Evolutionary conservation across 2,329 filamentous ascomycete genomes (phyloP).

Genomic region (Paraphoma chrysanthemicola): DNA sequence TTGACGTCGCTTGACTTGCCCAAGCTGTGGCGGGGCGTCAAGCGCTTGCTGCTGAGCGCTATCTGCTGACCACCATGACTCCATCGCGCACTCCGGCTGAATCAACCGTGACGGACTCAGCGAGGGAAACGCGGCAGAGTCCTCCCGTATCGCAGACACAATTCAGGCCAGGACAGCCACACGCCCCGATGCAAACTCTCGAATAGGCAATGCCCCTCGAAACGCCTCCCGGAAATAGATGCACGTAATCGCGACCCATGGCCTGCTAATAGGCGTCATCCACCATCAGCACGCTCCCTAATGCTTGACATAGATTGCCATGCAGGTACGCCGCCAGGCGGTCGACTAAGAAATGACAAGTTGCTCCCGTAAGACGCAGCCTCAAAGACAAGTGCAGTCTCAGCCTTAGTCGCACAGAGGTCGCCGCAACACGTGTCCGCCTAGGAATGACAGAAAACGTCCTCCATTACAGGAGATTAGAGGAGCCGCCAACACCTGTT

Average conservation of each 20-base stretch:
- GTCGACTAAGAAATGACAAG: constrained; percentile 3
- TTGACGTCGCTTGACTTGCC: background rate
- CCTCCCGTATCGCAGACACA: background rate
- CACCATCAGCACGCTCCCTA: constrained; percentile 3
- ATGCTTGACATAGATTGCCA: constrained; percentile 2
- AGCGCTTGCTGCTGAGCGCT: background rate
- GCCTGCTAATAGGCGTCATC: background rate
- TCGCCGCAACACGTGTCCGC: constrained; percentile 9
- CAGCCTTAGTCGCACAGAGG: background rate
- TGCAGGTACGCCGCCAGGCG: constrained; percentile 28
- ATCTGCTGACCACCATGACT: constrained; percentile 3
- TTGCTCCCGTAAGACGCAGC: constrained; percentile 8
- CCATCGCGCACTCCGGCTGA: background rate
- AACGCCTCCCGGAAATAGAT: constrained; percentile 3
- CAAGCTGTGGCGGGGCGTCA: background rate
- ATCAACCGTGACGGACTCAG: background rate
- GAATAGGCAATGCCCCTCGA: constrained; percentile 2
- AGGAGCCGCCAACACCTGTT: constrained; percentile 3
- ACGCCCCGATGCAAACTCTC: background rate
- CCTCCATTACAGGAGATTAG: constrained; percentile 14
- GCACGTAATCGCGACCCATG: background rate
- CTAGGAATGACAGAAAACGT: constrained; percentile 3
- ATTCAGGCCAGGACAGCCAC: background rate
- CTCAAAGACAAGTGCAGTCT: background rate
- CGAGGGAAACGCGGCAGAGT: constrained; percentile 2